Percentiles rank a stretch among this genome's conserved stretches.
Evolutionary conservation across 495 filamentous ascomycete species (phyloP).

Genomic region (Poronia punctata): DNA sequence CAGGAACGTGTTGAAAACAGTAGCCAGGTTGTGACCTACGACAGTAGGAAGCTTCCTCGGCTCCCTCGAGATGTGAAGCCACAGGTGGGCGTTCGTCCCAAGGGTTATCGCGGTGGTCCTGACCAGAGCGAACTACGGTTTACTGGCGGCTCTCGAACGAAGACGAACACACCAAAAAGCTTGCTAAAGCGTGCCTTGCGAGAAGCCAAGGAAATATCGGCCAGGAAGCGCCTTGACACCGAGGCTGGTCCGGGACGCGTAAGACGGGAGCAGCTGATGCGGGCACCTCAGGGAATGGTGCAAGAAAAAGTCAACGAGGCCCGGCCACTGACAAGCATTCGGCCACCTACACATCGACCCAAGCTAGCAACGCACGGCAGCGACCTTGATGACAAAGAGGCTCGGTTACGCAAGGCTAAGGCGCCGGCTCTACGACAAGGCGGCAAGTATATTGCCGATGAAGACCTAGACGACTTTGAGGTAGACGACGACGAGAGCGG

Average conservation of each 20-base stretch:
- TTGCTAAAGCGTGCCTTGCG: constrained; percentile 22
- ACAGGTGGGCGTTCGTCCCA: constrained; percentile 2
- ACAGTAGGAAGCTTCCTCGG: constrained; percentile 16
- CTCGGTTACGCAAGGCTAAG: constrained; percentile 15
- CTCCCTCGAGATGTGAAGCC: constrained; percentile 11
- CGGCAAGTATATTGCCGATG: constrained; percentile 14
- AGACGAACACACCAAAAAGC: constrained; percentile 14
- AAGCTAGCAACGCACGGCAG: neutral
- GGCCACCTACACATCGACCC: constrained; percentile 4
- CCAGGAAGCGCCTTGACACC: constrained; percentile 19
- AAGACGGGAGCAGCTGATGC: constrained; percentile 22
- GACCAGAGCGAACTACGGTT: constrained; percentile 11
- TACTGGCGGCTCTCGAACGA: constrained; percentile 23
- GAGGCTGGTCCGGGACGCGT: constrained; percentile 17
- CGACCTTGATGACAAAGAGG: constrained; percentile 16
- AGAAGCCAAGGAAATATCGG: constrained; percentile 21
- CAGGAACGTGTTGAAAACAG: constrained; percentile 24
- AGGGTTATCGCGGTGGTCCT: neutral
- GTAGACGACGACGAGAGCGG: constrained; percentile 5
- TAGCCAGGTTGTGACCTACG: constrained; percentile 20
- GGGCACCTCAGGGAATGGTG: constrained; percentile 31
- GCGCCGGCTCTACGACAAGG: neutral
- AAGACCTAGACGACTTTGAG: constrained; percentile 11
- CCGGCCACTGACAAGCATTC: constrained; percentile 14
- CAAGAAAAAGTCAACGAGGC: constrained; percentile 25